Base-by-base conservation (phyloP, 176 grass and related monocot species). In the Rhynchospora breviuscula region DNA sequence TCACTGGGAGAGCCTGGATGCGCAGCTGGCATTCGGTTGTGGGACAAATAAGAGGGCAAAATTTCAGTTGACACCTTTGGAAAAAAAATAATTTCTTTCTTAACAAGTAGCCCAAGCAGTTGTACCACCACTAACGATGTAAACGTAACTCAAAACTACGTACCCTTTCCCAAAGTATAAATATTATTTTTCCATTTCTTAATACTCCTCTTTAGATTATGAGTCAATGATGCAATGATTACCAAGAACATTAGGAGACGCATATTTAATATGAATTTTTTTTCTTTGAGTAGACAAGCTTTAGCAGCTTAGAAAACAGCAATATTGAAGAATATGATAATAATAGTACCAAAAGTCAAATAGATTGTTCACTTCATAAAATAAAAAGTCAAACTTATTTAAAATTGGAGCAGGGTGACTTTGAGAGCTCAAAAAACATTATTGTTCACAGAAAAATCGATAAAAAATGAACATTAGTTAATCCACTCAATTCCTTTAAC, bases 191-290 rank as follows among this genome's bases (percentile, higher is more conserved):
- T 22, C 6, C 19, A 10, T 62, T 62, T 62, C 59, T 62, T 23
- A 62, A 62, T 56, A 33, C 23, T 56, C 49, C 7, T 77, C 71
- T 76, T 26, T 78, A 78, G 49, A 78, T 78, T 31, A 31, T 54
- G 73, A 54, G 51, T 78, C 73, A 78, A 78, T 77, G 73, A 77
- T 77, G 48, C 73, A 77, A 77, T 78, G 47, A 78, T 78, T 78
- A 23, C 49, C 12, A 33, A 57, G 23, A 57, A 57, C 73, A 78
- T 57, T 33, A 78, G 73, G 15, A 33, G 49, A 31, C 13, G 1
- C 6, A 43, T 22, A 29, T 77, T 75, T 13, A 15, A 75, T 75
- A 23, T 53, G 47, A 21, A 52, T 23, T 53, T 46, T 78, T 78
- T 78, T 78, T 13, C 33, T 78, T 56, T 11, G 56, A 78, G 51